phyloP scores from a whole-genome alignment of 169 alveolate genomes.

The Perkinsus olseni region DNA sequence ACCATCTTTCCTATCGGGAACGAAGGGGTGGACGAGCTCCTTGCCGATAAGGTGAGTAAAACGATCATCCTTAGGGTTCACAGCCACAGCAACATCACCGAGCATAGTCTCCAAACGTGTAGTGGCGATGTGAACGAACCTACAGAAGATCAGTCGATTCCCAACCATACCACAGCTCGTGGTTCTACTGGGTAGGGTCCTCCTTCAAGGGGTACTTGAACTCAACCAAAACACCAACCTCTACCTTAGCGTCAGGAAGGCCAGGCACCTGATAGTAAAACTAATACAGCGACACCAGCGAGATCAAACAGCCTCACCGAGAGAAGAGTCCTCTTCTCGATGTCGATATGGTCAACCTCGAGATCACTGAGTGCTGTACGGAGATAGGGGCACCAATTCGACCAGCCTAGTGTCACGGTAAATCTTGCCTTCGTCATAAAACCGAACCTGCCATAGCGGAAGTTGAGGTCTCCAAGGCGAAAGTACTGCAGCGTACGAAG shows the following conservation, averaged over 20 bases:
- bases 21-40: conserved; percentile 93
- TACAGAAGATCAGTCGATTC: conserved; percentile 31
- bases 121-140: conserved; percentile 69
- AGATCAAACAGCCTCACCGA: conserved; percentile 30
- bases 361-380: conserved; percentile 97
- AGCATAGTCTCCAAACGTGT: conserved; percentile 99
- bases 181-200: conserved; percentile 28
- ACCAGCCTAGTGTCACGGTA: conserved; percentile 92
- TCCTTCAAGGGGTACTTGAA: conserved; percentile 83
- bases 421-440: conserved; percentile 56
- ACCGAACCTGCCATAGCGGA: conserved; percentile 1
- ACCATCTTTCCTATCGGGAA: conserved; percentile 81
- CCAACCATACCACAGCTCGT: neutral
- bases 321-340: conserved; percentile 66
- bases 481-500: conserved; percentile 65
- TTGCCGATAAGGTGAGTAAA: conserved; percentile 81
- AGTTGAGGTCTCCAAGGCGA: neutral
- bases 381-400: conserved; percentile 94
- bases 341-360: conserved; percentile 93
- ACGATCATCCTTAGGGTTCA: conserved; percentile 91
- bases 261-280: conserved; percentile 15
- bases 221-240: conserved; percentile 94
- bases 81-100: conserved; percentile 99
- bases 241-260: conserved; percentile 56
- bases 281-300: conserved; percentile 8